Evolutionary conservation across 176 grass and related monocot genomes (phyloP).

Genomic region (Cenchrus fungigraminus): DNA sequence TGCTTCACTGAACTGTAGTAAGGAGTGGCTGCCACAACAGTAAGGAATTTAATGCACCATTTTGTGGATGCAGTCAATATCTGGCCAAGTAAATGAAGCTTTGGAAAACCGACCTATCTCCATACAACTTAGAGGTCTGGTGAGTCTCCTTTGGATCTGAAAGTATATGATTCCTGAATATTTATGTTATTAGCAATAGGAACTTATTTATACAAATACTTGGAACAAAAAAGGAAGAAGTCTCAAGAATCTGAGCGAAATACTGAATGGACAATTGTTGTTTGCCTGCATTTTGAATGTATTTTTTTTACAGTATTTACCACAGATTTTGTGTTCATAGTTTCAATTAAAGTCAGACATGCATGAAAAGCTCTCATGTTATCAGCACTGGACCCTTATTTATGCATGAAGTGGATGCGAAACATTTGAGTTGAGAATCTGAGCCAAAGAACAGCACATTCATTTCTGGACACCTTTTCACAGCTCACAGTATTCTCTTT

Average conservation of each 20-base stretch:
- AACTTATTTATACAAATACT: constrained; percentile 8
- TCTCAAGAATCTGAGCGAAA: too few species aligned
- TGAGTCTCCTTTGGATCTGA: constrained; percentile 45
- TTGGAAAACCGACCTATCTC: constrained; percentile 84
- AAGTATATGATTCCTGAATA: constrained; percentile 22
- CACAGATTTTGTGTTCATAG: not conserved
- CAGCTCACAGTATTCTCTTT: not conserved
- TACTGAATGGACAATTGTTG: too few species aligned
- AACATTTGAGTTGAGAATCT: constrained; percentile 13
- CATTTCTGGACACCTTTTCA: not conserved
- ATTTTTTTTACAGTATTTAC: not conserved
- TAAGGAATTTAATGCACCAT: constrained; percentile 20
- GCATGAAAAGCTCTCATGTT: not conserved
- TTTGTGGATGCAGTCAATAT: constrained; percentile 67
- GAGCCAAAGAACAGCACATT: not conserved
- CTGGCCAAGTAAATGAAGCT: constrained; percentile 77
- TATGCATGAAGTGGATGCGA: not conserved
- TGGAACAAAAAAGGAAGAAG: not conserved
- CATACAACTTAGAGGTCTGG: constrained; percentile 78
- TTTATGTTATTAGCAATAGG: not conserved
- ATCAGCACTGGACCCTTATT: constrained; percentile 7
- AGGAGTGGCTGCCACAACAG: not conserved
- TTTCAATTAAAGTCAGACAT: not conserved
- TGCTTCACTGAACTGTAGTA: not conserved
- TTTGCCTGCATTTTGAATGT: too few species aligned